Conservation (phyloP, 1,284 basidiomycete genomes). For the Ustilago lituana region DNA sequence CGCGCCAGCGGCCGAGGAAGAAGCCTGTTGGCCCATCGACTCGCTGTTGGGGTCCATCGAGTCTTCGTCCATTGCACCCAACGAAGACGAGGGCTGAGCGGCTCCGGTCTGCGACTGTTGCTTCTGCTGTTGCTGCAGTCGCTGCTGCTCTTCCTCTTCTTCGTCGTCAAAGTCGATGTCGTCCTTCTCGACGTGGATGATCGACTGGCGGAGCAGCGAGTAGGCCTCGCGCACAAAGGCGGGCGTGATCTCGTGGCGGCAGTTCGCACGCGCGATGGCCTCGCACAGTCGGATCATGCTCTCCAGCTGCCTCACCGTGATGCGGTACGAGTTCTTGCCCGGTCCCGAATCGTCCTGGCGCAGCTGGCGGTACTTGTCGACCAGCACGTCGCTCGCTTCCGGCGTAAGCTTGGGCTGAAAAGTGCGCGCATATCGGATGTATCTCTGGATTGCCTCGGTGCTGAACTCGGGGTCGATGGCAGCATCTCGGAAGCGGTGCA, state of each 20-base stretch:
- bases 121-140: constrained; percentile 64
- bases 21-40: constrained; percentile 68
- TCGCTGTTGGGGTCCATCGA: constrained; percentile 74
- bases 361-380: constrained; percentile 93
- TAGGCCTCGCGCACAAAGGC: constrained; percentile 95
- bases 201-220: constrained; percentile 90
- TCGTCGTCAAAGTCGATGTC: constrained; percentile 98
- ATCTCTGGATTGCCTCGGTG: constrained; percentile 93
- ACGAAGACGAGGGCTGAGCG: constrained; percentile 37
- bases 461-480: constrained; percentile 96
- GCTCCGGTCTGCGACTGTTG: constrained; percentile 1
- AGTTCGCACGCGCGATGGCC: constrained; percentile 96
- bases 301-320: constrained; percentile 94
- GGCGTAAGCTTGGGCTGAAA: constrained; percentile 87
- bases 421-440: constrained; percentile 94
- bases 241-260: constrained; percentile 79
- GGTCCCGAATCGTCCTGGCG: constrained; percentile 86
- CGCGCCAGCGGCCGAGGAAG: constrained; percentile 56
- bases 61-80: constrained; percentile 45
- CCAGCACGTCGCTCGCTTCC: constrained; percentile 89
- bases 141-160: constrained; percentile 72
- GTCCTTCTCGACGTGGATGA: constrained; percentile 99
- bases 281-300: constrained; percentile 97
- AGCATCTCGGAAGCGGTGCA: constrained; percentile 92
- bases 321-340: constrained; percentile 90